Percentiles rank a stretch among this genome's conserved stretches.
These are phyloP conservation scores for Clavispora carvajalis DNA, from an alignment of 805 yeast species.

Conservation along the genomic window DNA sequence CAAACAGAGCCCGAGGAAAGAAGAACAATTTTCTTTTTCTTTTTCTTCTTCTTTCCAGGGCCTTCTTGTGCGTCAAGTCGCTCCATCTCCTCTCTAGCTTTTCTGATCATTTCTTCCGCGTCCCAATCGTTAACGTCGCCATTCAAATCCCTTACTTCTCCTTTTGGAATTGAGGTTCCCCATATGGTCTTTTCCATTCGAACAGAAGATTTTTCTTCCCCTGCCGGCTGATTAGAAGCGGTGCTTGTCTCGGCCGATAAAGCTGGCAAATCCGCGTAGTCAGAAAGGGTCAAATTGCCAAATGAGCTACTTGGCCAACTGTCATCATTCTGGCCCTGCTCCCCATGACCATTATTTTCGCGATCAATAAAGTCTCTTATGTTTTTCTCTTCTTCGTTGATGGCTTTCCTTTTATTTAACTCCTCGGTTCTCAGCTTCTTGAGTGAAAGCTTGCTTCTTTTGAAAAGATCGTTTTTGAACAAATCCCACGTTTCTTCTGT, in stretches of 20 bases:
- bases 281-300: conserved; percentile 35
- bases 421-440: conserved; percentile 57
- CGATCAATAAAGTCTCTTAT: conserved; percentile 54
- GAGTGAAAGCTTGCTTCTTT: conserved; percentile 48
- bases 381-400: conserved; percentile 52
- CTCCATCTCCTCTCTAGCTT: conserved; percentile 45
- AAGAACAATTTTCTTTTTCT: conserved; percentile 35
- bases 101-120: conserved; percentile 46
- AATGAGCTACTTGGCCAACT: conserved; percentile 17
- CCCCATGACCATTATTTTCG: conserved; percentile 46
- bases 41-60: conserved; percentile 37
- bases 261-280: conserved; percentile 32
- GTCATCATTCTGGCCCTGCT: conserved; percentile 8
- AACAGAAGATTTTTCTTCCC: conserved; percentile 2
- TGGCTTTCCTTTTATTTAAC: conserved; percentile 49
- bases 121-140: conserved; percentile 39
- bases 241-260: conserved; percentile 12
- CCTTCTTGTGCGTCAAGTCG: conserved; percentile 17
- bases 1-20: conserved; percentile 18
- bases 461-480: conserved; percentile 52
- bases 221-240: conserved; percentile 5
- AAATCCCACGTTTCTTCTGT: conserved; percentile 32
- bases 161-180: conserved; percentile 61
- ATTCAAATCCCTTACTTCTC: conserved; percentile 27
- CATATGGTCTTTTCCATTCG: conserved; percentile 48